Percentiles rank a stretch among this genome's conserved stretches.
Conservation (phyloP, 257 asterid genomes). For the Hygrophila difformis region DNA sequence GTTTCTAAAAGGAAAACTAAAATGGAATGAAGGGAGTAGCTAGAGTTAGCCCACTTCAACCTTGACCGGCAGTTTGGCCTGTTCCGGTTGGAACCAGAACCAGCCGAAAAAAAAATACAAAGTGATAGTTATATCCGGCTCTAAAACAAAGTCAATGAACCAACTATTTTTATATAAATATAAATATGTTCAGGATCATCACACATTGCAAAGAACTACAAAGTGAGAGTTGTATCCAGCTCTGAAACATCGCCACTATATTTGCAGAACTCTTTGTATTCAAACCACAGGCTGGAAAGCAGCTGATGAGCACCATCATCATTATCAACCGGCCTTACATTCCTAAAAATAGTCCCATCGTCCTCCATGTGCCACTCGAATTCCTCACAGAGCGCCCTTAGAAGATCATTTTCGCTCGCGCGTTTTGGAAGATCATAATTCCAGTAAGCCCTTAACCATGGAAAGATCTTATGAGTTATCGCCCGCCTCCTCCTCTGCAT, state of each 20-base stretch:
- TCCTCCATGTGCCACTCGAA: conserved; percentile 79
- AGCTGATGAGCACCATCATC: conserved; percentile 6
- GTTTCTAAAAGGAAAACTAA: too few species aligned
- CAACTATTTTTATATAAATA: too few species aligned
- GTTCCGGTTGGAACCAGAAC: too few species aligned
- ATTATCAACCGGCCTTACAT: conserved; percentile 18
- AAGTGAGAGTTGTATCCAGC: conserved; percentile 28
- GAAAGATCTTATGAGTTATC: conserved; percentile 50
- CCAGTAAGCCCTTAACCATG: conserved; percentile 54
- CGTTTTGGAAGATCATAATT: conserved; percentile 55
- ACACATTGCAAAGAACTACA: background rate
- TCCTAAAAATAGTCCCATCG: conserved; percentile 47
- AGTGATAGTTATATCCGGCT: too few species aligned
- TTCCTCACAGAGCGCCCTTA: conserved; percentile 64
- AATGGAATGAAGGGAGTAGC: too few species aligned
- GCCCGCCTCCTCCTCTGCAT: conserved; percentile 53
- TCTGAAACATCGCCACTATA: background rate
- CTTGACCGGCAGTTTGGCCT: too few species aligned
- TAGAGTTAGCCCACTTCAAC: too few species aligned
- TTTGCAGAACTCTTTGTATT: conserved; percentile 17
- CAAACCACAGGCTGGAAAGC: too few species aligned
- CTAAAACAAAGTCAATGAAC: too few species aligned
- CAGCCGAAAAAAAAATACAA: too few species aligned
- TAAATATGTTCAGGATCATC: background rate
- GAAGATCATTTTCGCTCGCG: conserved; percentile 60